phyloP scores from a whole-genome alignment of 805 yeast species.

The Yueomyces sinensis region DNA sequence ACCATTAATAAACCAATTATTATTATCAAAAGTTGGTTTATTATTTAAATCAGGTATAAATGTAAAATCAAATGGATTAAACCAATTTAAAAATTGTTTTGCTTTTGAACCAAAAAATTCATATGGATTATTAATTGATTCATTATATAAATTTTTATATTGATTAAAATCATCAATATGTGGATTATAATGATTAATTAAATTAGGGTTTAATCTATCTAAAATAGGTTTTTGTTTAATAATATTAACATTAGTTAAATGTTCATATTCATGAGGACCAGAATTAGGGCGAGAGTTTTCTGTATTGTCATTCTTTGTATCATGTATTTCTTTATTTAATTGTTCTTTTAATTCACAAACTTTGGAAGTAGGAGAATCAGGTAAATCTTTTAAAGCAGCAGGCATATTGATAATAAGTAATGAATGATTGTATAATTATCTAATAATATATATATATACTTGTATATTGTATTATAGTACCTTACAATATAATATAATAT shows the following conservation, averaged over 20 bases:
- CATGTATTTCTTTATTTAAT: neutral
- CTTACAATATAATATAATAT: too few species aligned
- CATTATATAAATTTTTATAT: conserved; percentile 53
- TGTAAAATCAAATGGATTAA: conserved; percentile 53
- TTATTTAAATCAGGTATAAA: conserved; percentile 25
- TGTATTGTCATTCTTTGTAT: conserved; percentile 1
- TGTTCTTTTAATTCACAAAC: neutral
- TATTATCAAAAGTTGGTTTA: conserved; percentile 31
- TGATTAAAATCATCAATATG: conserved; percentile 50
- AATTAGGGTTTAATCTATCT: conserved; percentile 10
- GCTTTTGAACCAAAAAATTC: conserved; percentile 73
- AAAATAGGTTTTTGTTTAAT: conserved; percentile 12
- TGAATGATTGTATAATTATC: too few species aligned
- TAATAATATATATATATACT: too few species aligned
- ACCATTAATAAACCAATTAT: conserved; percentile 71
- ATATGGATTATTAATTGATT: conserved; percentile 71
- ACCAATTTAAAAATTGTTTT: conserved; percentile 64
- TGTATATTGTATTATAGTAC: neutral
- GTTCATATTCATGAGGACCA: conserved; percentile 12
- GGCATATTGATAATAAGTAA: too few species aligned
- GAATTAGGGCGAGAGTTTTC: neutral
- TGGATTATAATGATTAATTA: conserved; percentile 31
- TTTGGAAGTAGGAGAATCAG: neutral
- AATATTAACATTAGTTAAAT: conserved; percentile 15
- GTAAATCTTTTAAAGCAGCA: neutral